Evolutionary conservation across 345 rosid species (phyloP).

Genomic region (Camelina hispida): DNA sequence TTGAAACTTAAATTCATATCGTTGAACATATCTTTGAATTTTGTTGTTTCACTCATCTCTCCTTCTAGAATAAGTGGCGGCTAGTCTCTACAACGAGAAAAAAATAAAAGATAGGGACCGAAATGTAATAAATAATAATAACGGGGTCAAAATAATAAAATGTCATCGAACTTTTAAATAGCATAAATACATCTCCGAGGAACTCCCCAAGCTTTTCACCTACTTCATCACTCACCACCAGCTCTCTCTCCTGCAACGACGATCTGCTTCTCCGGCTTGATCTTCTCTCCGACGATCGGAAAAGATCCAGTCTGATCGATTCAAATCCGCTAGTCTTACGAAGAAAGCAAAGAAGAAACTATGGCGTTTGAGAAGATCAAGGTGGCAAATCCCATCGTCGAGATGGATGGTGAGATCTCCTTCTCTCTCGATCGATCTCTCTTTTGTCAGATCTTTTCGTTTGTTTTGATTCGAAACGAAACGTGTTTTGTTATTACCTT

Average conservation of each 20-base stretch:
- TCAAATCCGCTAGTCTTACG: background rate
- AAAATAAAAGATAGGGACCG: background rate
- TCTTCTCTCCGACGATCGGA: slow-evolving; percentile 5
- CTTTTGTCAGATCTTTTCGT: slow-evolving; percentile 20
- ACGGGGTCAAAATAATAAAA: slow-evolving; percentile 22
- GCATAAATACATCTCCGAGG: slow-evolving; percentile 28
- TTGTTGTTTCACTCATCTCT: background rate
- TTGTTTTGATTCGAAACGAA: background rate
- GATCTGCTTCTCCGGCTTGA: slow-evolving; percentile 13
- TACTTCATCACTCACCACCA: slow-evolving; percentile 25
- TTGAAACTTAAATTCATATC: background rate
- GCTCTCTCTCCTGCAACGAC: background rate
- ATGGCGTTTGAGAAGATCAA: slow-evolving; percentile 92
- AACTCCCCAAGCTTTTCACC: slow-evolving; percentile 22
- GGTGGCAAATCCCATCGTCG: slow-evolving; percentile 93
- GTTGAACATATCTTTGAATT: background rate
- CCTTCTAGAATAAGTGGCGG: slow-evolving; percentile 2
- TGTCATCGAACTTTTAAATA: background rate
- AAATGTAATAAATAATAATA: background rate
- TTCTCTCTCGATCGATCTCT: background rate
- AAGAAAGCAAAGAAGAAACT: background rate
- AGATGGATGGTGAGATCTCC: slow-evolving; percentile 86
- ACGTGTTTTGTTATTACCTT: background rate
- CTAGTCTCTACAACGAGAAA: background rate
- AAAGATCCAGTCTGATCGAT: background rate